Conservation (phyloP, 805 yeast genomes). For the Candida fluviatilis region DNA sequence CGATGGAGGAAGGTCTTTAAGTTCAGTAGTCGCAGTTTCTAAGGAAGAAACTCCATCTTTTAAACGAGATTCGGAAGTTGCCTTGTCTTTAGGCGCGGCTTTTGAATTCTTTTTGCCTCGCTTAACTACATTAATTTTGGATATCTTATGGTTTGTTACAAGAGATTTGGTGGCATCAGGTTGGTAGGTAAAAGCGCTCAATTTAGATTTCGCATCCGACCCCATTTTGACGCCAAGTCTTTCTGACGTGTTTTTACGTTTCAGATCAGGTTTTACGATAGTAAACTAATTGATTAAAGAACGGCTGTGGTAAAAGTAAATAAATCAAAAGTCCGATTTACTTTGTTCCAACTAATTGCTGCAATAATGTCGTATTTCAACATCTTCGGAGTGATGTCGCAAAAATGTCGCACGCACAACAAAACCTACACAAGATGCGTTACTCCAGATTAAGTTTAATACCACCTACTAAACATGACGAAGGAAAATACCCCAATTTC, state of each 20-base stretch:
- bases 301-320: too few relatives aligned
- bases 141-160: not conserved
- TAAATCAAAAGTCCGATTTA: too few relatives aligned
- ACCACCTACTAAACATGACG: too few relatives aligned
- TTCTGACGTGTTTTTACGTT: too few relatives aligned
- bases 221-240: not conserved
- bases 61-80: conserved; percentile 1
- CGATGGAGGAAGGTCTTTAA: conserved; percentile 32
- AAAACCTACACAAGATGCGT: too few relatives aligned
- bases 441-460: too few relatives aligned
- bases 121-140: not conserved
- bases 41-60: too few relatives aligned
- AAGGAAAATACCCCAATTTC: not conserved
- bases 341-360: too few relatives aligned
- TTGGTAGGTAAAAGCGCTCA: not conserved
- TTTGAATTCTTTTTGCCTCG: not conserved
- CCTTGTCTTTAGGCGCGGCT: conserved; percentile 2
- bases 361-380: not conserved
- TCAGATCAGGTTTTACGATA: too few relatives aligned
- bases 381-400: not conserved
- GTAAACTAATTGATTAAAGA: too few relatives aligned
- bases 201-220: not conserved
- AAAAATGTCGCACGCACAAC: not conserved
- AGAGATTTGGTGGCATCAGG: too few relatives aligned
- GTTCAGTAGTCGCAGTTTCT: conserved; percentile 2